phyloP scores from a whole-genome alignment of 106 monocot species.

The Iris macrosiphon region DNA sequence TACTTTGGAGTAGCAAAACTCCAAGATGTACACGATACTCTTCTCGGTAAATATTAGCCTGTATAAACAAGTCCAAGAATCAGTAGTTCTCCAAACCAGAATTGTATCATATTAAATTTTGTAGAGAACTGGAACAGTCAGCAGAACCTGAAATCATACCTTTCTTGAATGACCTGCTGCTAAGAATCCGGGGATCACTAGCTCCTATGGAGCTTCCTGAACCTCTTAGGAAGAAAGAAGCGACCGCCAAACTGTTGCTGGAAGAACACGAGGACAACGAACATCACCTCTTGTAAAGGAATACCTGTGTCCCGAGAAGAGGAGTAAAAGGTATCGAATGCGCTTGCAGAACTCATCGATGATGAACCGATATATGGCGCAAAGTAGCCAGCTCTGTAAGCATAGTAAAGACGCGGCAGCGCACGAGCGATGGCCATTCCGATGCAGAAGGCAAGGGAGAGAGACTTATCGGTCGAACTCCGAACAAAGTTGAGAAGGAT shows the following conservation, averaged over 20 bases:
- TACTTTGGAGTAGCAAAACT: too few species aligned
- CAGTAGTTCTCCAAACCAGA: too few species aligned
- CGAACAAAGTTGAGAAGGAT: slow-evolving; percentile 37
- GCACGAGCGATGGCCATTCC: slow-evolving; percentile 52
- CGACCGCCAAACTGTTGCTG: slow-evolving; percentile 64
- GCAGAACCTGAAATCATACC: too few species aligned
- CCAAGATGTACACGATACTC: too few species aligned
- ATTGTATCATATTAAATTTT: too few species aligned
- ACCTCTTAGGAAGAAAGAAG: slow-evolving; percentile 33
- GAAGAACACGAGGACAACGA: slow-evolving; percentile 35
- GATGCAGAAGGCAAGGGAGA: slow-evolving; percentile 44
- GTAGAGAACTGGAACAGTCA: too few species aligned
- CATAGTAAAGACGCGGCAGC: slow-evolving; percentile 72
- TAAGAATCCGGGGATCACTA: too few species aligned
- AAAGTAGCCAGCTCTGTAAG: slow-evolving; percentile 34
- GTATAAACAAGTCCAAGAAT: too few species aligned
- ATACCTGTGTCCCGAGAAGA: slow-evolving; percentile 53
- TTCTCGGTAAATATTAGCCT: too few species aligned
- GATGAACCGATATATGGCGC: slow-evolving; percentile 22
- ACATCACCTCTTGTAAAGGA: slow-evolving; percentile 33
- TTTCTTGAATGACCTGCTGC: too few species aligned
- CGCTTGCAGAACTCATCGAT: slow-evolving; percentile 43
- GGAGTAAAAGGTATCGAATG: slow-evolving; percentile 36
- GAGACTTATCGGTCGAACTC: slow-evolving; percentile 42
- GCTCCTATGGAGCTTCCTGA: slow-evolving; percentile 11